Percentiles rank a stretch among this genome's conserved stretches.
Evolutionary conservation across 306 rosid genomes (phyloP).

Genomic region (Pterocarpus santalinus): DNA sequence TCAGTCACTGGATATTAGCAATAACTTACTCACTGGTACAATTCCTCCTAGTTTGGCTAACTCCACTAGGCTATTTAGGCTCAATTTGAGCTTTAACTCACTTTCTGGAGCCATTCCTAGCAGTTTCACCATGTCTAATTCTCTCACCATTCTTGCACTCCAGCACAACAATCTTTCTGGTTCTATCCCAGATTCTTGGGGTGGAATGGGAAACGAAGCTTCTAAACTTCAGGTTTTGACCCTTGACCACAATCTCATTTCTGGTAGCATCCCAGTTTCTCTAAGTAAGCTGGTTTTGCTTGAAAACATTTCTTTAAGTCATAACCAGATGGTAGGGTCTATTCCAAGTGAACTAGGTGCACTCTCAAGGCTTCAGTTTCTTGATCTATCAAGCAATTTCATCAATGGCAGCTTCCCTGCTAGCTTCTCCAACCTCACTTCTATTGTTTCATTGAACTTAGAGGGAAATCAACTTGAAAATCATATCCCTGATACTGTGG

Average conservation of each 20-base stretch:
- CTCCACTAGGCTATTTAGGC: conserved; percentile 68
- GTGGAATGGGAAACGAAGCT: conserved; percentile 50
- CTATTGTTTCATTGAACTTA: conserved; percentile 65
- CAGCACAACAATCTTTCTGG: conserved; percentile 83
- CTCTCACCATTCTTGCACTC: conserved; percentile 73
- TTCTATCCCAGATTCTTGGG: conserved; percentile 69
- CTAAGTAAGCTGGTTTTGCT: conserved; percentile 63
- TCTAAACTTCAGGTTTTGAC: conserved; percentile 65
- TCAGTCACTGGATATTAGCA: conserved; percentile 88
- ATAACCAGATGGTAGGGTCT: conserved; percentile 69
- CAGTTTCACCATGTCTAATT: conserved; percentile 56
- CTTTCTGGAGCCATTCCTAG: conserved; percentile 79
- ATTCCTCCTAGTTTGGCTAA: conserved; percentile 77
- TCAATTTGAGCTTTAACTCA: conserved; percentile 87
- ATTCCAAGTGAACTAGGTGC: conserved; percentile 74
- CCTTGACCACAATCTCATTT: conserved; percentile 71
- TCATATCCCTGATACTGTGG: conserved; percentile 62
- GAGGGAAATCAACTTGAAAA: conserved; percentile 59
- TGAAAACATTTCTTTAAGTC: conserved; percentile 66
- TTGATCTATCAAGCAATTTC: conserved; percentile 80
- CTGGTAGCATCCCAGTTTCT: conserved; percentile 75
- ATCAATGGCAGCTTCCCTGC: conserved; percentile 80
- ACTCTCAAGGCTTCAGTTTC: conserved; percentile 64
- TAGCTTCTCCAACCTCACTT: conserved; percentile 70
- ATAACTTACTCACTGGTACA: conserved; percentile 67